Evolutionary conservation across 2,329 filamentous ascomycete species (phyloP), one percentile per base, ranked within the genome.

Genomic region (Verticillium dahliae): DNA sequence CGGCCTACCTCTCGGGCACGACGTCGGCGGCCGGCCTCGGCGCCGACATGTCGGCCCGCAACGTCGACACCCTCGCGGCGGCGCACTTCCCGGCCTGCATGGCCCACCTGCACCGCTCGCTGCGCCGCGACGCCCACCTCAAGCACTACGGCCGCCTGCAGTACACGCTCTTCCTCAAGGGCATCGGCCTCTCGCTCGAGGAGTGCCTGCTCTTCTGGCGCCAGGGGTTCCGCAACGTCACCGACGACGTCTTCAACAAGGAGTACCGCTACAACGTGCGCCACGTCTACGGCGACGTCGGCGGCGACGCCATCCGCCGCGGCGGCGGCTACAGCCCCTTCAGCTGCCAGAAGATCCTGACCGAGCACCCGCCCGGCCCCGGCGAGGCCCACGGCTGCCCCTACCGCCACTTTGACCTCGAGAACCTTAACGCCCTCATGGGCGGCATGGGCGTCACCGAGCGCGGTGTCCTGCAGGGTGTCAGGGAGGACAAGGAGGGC

Each of bases 201-300:
- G 94, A 99, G 75, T 92, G 87, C 68, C 83, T 99, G 31, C 69
- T 92, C 13, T 99, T 99, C 80, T 99, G 95, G 95, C 88, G 95
- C 11, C 84, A 86, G 65, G 81, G 84, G 34, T 98, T 99, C 83
- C 87, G 87, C 72, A 90, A 92, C 67, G 86, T 96, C 66, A 93
- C 91, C 0, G 95, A 98, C 70, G 94, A 98, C 70, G 89, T 89
- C 39, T 99, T 98, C 83, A 96, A 96, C 76, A 98, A 97, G 72
- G 92, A 97, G 72, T 98, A 99, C 78, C 85, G 90, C 55, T 99
- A 99, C 82, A 98, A 99, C 73, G 86, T 98, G 62, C 90, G 93
- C n/a, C 94, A 99, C 81, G 76, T 82, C 0, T 99, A 98, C 73
- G 95, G 95, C 67, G 94, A 98, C 69, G 95, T 98, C 0, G 95